phyloP scores from a whole-genome alignment of 345 rosid genomes.

The Hypericum perforatum region DNA sequence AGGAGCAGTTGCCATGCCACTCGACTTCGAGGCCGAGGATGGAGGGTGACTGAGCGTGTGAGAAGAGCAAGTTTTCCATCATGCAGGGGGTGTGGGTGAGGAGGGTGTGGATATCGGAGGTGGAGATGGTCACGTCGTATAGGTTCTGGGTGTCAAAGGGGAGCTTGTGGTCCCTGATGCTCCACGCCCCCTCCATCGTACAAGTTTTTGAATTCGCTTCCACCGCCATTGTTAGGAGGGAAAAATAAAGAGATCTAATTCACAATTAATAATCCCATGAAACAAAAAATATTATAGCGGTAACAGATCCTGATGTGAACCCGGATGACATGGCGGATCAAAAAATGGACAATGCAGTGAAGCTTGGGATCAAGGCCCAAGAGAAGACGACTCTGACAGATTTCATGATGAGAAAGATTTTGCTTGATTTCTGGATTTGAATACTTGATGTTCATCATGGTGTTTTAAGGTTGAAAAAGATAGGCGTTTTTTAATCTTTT shows the following conservation, averaged over 20 bases:
- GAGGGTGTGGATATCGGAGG: slow-evolving; percentile 23
- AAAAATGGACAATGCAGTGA: too few species aligned
- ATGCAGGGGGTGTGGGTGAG: slow-evolving; percentile 26
- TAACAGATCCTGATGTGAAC: too few species aligned
- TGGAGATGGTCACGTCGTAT: slow-evolving; percentile 32
- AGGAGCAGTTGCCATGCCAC: slow-evolving; percentile 37
- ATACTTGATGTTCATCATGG: too few species aligned
- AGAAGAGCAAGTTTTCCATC: slow-evolving; percentile 27
- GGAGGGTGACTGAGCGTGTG: slow-evolving; percentile 4
- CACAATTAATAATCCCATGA: slow-evolving; percentile 6
- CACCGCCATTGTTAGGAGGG: slow-evolving; percentile 7
- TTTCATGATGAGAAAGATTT: too few species aligned
- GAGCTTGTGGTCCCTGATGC: slow-evolving; percentile 21
- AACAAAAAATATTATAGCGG: too few species aligned
- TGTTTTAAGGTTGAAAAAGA: too few species aligned
- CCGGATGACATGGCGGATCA: too few species aligned
- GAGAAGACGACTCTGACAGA: too few species aligned
- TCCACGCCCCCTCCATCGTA: not conserved
- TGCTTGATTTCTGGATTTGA: too few species aligned
- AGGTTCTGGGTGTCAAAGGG: slow-evolving; percentile 28
- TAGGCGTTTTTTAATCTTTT: too few species aligned
- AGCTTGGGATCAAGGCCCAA: too few species aligned
- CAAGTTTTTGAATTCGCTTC: too few species aligned
- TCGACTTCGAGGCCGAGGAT: slow-evolving; percentile 49
- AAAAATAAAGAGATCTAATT: not conserved